Evolutionary conservation across 805 yeast genomes (phyloP), one percentile per base, ranked within the genome.

Genomic region (Schwanniomyces sp.): DNA sequence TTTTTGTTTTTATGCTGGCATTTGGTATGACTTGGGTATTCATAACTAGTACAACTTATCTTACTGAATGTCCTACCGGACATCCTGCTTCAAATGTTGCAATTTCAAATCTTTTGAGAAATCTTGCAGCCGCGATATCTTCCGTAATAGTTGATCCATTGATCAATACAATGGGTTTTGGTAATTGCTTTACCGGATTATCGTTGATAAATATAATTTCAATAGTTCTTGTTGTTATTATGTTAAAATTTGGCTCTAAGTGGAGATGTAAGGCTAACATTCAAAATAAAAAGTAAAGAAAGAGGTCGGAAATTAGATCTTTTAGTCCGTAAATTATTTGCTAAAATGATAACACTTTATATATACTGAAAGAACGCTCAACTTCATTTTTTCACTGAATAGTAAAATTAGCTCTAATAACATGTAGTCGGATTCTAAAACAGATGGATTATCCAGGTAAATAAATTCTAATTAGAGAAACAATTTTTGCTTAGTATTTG

Each of bases 1-100:
- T 76, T 4, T 74, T 75, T 49, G 60, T 77, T 0, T 78, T 76
- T 49, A 55, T 79, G 5, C 64, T 67, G 27, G 82, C 82, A 0
- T 76, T 78, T 54, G 84, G 84, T 1, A 70, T 79, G 69, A 76
- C 84, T 0, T 80, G 82, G 78, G 76, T 78, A 27, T 77, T 79
- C 49, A 76, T 78, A 17, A 72, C 79, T 0, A 76, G 76, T 3
- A 79, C 81, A 49, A 77, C 85, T 0, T 80, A 80, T 55, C 56
- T 80, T 42, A 74, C 82, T 1, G 85, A 80, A 50, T 66, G 79
- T 34, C 65, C 78, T 10, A 65, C 74, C 4, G 73, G 70, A 1
- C 79, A 76, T 52, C 78, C 83, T 1, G 81, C 84, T 1, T 70
- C 81, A 0, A 69, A 75, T 44, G 81, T 80, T 21, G 82, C 85